Base-by-base conservation (phyloP, 257 asterid species). In the Solanum bulbocastanum region DNA sequence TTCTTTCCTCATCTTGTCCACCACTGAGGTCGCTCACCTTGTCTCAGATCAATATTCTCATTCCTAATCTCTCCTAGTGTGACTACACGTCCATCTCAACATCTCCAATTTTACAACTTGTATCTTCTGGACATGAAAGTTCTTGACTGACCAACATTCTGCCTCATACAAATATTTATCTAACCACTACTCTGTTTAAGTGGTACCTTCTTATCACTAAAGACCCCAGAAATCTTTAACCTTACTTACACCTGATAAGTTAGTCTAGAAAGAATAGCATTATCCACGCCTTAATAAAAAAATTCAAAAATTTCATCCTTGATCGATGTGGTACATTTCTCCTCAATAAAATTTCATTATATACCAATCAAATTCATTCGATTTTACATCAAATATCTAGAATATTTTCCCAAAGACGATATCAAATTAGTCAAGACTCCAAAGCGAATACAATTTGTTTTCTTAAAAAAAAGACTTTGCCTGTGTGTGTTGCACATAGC, bases 261-360 rank as follows among this genome's bases (percentile, higher is more conserved):
- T 5, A n/a, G 0, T 11, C 15, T 0, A 2, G 6, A n/a, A 25
- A n/a, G 8, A n/a, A 0, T 10, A 65, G 1, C 6, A 62, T 62
- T 62, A 11, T 62, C 33, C 33, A n/a, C 7, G 1, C 8, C 5
- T n/a, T n/a, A 62, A 5, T 5, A 23, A 62, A 0, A 10, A 10
- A 62, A 10, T 62, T n/a, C 1, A 62, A 4, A n/a, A n/a, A n/a
- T 2, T 13, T 12, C 8, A 65, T 8, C 9, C 4, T 1, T 62
- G 0, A 11, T 25, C 4, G 8, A 65, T n/a, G 15, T 0, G 1
- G 15, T 65, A n/a, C 72, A 65, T n/a, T 65, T 65, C 16, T 65
- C 16, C 14, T 65, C 4, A 65, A 65, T 2, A n/a, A n/a, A 62
- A n/a, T 65, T n/a, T 65, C 72, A 65, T 65, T 52, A 52, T 65